Conservation (phyloP, 345 rosid genomes). For the Citrus maxima region DNA sequence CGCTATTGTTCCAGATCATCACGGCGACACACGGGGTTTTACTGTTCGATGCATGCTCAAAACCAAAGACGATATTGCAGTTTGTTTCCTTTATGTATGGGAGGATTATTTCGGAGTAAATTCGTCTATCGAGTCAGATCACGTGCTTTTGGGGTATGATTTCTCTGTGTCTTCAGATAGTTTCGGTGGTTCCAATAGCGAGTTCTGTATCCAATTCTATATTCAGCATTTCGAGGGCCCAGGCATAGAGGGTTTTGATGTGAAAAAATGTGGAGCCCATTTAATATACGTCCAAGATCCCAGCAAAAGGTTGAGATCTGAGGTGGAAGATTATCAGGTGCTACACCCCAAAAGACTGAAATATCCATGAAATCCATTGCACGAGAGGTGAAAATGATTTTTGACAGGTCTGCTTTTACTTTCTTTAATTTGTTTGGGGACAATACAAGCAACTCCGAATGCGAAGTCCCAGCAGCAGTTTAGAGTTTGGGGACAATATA, state of each 20-base stretch:
- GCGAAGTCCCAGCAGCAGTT: too few species aligned
- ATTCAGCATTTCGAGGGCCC: accelerated
- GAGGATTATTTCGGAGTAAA: too few species aligned
- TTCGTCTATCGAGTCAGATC: not conserved
- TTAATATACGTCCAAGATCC: not conserved
- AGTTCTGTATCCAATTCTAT: too few species aligned
- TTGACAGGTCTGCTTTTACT: too few species aligned
- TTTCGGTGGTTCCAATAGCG: not conserved
- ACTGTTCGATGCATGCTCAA: not conserved
- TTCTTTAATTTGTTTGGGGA: too few species aligned
- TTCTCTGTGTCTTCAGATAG: not conserved
- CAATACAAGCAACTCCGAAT: too few species aligned
- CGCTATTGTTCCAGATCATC: not conserved
- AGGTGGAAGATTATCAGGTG: too few species aligned
- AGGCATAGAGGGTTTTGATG: not conserved
- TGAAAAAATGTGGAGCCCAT: not conserved
- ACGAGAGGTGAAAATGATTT: too few species aligned
- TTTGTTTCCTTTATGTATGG: not conserved
- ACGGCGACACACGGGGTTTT: not conserved
- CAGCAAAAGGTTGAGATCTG: too few species aligned
- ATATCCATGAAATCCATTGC: too few species aligned
- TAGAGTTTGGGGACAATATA: too few species aligned
- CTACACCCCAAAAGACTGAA: too few species aligned
- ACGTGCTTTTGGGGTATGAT: not conserved
- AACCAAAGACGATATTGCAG: not conserved